These are phyloP conservation scores for Delonix regia DNA, from an alignment of 306 rosid genomes.

Conservation along the genomic window DNA sequence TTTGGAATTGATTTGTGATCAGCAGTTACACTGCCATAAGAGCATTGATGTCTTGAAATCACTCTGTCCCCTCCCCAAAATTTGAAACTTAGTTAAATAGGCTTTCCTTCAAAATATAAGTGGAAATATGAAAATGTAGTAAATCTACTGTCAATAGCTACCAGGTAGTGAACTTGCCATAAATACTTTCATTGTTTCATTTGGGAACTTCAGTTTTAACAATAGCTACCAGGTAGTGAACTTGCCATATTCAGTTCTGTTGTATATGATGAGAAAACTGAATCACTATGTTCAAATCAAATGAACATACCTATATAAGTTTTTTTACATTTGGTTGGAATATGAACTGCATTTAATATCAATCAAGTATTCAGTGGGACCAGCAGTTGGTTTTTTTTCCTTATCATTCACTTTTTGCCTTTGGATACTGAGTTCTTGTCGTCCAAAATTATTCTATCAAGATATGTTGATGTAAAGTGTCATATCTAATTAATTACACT, in stretches of 20 bases:
- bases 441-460: not conserved
- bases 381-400: not conserved
- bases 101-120: not conserved
- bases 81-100: conserved; percentile 5
- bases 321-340: not conserved
- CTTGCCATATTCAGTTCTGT: conserved; percentile 8
- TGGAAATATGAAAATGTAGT: not conserved
- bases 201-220: not conserved
- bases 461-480: conserved; percentile 20
- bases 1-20: conserved; percentile 13
- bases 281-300: not conserved
- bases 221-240: not conserved
- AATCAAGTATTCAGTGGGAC: not conserved
- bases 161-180: not conserved
- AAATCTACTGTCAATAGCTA: not conserved
- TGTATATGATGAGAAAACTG: not conserved
- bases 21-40: not conserved
- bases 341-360: conserved; percentile 12
- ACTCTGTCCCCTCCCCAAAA: not conserved
- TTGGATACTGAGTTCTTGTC: not conserved
- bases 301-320: conserved; percentile 1
- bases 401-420: not conserved
- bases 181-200: conserved; percentile 16
- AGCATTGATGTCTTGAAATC: not conserved
- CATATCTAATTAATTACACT: conserved; percentile 1